Percentiles rank a stretch among this genome's conserved stretches.
Evolutionary conservation across 805 yeast species (phyloP).

Genomic region (Ogataea neopini): DNA sequence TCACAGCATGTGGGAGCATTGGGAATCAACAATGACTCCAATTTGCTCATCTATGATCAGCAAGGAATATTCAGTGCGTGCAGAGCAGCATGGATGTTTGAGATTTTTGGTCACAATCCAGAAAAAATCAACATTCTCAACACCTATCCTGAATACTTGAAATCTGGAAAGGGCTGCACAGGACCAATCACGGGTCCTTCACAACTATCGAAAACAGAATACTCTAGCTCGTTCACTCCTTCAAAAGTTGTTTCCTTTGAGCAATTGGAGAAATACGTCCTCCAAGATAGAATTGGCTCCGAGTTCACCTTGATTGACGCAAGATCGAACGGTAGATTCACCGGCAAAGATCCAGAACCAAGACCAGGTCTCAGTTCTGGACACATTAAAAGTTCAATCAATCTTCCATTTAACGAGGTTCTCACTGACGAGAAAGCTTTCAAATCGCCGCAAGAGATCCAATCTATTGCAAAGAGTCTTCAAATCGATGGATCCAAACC

Average conservation of each 20-base stretch:
- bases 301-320: constrained; percentile 75
- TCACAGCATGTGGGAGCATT: constrained; percentile 50
- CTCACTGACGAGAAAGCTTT: constrained; percentile 51
- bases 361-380: constrained; percentile 87
- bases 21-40: constrained; percentile 58
- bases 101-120: constrained; percentile 69
- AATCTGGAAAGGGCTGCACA: constrained; percentile 4
- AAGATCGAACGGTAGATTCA: constrained; percentile 69
- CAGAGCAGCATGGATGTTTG: constrained; percentile 89
- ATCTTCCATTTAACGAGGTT: constrained; percentile 72
- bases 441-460: constrained; percentile 48
- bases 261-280: constrained; percentile 60
- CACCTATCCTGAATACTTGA: constrained; percentile 48
- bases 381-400: constrained; percentile 79
- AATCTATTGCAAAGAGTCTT: constrained; percentile 45
- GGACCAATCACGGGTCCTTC: constrained; percentile 18
- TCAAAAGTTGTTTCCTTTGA: constrained; percentile 66
- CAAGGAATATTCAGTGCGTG: constrained; percentile 86
- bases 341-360: constrained; percentile 85
- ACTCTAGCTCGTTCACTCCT: constrained; percentile 39
- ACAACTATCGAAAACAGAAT: constrained; percentile 30
- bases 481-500: constrained; percentile 52
- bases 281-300: constrained; percentile 42
- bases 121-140: constrained; percentile 63
- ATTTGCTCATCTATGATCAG: constrained; percentile 80